phyloP scores from a whole-genome alignment of 345 rosid genomes.

The Salix suchowensis region DNA sequence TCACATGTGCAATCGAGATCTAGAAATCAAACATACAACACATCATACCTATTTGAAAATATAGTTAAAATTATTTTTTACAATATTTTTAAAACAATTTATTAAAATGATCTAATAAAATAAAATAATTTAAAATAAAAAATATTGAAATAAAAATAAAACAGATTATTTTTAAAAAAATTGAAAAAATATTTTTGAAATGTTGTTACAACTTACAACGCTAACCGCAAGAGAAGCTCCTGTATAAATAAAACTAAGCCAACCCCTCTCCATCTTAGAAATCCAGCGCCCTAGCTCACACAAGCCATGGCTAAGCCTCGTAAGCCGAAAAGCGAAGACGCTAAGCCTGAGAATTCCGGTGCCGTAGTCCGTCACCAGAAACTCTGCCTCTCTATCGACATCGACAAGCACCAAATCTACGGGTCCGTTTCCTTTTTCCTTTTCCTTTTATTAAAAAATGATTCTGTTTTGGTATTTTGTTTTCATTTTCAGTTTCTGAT shows the following conservation, averaged over 20 bases:
- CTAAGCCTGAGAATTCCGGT: slow-evolving; percentile 63
- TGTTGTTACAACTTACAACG: too few relatives aligned
- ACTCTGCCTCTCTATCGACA: slow-evolving; percentile 83
- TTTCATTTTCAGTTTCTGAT: neutral
- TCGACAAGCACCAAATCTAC: slow-evolving; percentile 61
- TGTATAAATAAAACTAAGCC: slow-evolving; percentile 1
- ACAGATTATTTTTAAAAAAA: too few relatives aligned
- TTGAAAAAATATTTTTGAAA: too few relatives aligned
- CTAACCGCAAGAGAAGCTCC: neutral
- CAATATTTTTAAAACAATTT: too few relatives aligned
- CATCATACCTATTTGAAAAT: too few relatives aligned
- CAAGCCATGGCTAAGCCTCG: slow-evolving; percentile 78
- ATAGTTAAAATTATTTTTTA: too few relatives aligned
- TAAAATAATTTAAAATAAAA: too few relatives aligned
- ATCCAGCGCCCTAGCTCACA: neutral
- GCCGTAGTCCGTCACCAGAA: slow-evolving; percentile 89
- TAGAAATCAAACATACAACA: neutral
- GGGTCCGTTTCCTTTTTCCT: slow-evolving; percentile 46
- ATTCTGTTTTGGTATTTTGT: neutral
- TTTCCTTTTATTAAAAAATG: neutral
- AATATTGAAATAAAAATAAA: too few relatives aligned
- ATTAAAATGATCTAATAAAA: too few relatives aligned
- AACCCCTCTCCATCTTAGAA: neutral
- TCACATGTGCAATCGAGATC: neutral
- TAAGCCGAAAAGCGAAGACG: slow-evolving; percentile 67